A percentile compares a stretch with the other conserved stretches of the same genome.
These are phyloP conservation scores for Candida awuae DNA, from an alignment of 805 yeast genomes.

Conservation along the genomic window DNA sequence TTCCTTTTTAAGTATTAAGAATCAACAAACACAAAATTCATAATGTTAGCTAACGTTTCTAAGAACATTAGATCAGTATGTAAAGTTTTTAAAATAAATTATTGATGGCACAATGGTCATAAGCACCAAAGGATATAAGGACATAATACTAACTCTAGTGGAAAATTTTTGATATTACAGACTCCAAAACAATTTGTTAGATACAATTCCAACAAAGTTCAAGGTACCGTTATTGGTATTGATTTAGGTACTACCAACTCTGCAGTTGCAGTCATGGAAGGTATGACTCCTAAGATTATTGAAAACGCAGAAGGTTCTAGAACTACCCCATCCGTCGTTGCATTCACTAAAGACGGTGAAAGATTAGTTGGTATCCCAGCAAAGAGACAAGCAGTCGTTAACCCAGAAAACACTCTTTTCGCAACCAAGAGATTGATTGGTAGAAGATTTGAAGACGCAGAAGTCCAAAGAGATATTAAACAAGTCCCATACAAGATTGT, in stretches of 20 bases:
- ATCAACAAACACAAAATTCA: constrained; percentile 1
- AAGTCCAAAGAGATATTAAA: constrained; percentile 58
- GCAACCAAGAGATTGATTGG: constrained; percentile 82
- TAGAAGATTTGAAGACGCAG: constrained; percentile 56
- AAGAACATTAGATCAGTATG: constrained; percentile 29
- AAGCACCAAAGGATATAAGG: background rate
- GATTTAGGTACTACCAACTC: constrained; percentile 84
- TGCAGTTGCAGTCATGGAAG: constrained; percentile 71
- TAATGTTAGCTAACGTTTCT: constrained; percentile 28
- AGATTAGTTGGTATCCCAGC: constrained; percentile 62
- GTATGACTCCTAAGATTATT: constrained; percentile 53
- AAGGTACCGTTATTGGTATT: constrained; percentile 58
- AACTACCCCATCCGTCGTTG: constrained; percentile 76
- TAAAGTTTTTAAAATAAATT: constrained; percentile 4
- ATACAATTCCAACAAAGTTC: constrained; percentile 29
- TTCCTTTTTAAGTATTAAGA: background rate
- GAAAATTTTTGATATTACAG: background rate
- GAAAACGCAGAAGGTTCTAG: constrained; percentile 75
- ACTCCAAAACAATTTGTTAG: constrained; percentile 22
- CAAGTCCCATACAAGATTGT: constrained; percentile 59
- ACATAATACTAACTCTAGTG: background rate
- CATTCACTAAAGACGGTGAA: constrained; percentile 43
- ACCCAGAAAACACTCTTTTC: constrained; percentile 69
- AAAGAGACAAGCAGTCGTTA: constrained; percentile 66
- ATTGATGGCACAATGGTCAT: background rate